A percentile compares a stretch with the other conserved stretches of the same genome.
Evolutionary conservation across 441 rosid species (phyloP).

Genomic region (Mallotus repandus): DNA sequence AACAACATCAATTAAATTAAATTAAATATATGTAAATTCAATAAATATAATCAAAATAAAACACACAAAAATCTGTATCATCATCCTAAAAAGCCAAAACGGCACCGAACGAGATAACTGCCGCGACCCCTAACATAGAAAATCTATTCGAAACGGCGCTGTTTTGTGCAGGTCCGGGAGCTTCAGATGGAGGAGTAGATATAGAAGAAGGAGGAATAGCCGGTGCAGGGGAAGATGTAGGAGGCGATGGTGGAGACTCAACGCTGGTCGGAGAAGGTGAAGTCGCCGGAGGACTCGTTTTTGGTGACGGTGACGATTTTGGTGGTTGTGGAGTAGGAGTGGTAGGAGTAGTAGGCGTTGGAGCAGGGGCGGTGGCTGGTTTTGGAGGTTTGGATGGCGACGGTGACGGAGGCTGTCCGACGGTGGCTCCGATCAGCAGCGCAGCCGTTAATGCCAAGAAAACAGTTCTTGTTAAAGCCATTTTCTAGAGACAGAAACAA

Average conservation of each 20-base stretch:
- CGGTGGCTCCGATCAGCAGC: too few species aligned
- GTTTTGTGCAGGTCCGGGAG: slow-evolving; percentile 9
- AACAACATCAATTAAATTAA: too few species aligned
- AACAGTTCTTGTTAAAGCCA: slow-evolving; percentile 5
- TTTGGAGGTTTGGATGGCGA: not conserved
- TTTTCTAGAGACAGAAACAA: not conserved
- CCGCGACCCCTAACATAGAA: not conserved
- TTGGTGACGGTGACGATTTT: not conserved
- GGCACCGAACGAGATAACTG: not conserved
- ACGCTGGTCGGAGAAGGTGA: not conserved
- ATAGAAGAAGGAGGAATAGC: not conserved
- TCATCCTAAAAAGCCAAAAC: too few species aligned
- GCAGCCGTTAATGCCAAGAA: not conserved
- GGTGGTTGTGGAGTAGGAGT: not conserved
- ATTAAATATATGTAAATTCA: too few species aligned
- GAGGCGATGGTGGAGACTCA: slow-evolving; percentile 15
- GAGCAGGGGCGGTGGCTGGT: not conserved
- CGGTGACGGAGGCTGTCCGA: too few species aligned
- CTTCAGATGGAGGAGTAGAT: slow-evolving; percentile 13
- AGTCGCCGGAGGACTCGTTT: slow-evolving; percentile 4
- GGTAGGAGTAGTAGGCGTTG: not conserved
- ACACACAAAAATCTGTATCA: not conserved
- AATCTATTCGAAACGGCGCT: slow-evolving; percentile 1
- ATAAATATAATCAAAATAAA: too few species aligned
- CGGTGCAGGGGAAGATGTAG: slow-evolving; percentile 6